Conservation (phyloP, 805 yeast species). For the Debaryomyces tyrocola region DNA sequence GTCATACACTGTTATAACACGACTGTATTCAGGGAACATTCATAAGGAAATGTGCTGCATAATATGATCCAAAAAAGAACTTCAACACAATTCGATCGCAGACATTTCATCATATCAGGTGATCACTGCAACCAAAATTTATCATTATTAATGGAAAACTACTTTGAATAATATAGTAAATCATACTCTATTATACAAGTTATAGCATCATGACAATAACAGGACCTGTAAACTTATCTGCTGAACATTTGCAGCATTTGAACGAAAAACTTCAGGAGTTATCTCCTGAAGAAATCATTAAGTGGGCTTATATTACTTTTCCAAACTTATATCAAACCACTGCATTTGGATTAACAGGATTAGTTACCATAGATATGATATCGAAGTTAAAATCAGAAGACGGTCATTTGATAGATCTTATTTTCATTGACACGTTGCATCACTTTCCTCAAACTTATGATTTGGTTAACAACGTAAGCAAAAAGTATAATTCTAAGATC, state of each 20-base stretch:
- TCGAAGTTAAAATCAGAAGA: slow-evolving; percentile 42
- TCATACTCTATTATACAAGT: not conserved
- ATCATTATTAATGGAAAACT: not conserved
- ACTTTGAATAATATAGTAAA: not conserved
- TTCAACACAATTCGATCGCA: too few species aligned
- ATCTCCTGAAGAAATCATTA: slow-evolving; percentile 69
- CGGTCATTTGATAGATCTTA: slow-evolving; percentile 58
- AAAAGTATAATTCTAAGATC: slow-evolving; percentile 54
- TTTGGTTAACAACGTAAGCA: slow-evolving; percentile 58
- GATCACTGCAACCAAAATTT: not conserved
- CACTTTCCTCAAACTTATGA: slow-evolving; percentile 94
- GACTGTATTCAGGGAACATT: too few species aligned
- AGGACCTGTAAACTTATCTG: slow-evolving; percentile 27
- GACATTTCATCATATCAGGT: not conserved
- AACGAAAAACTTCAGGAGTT: slow-evolving; percentile 58
- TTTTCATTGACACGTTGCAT: slow-evolving; percentile 86
- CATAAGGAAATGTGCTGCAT: too few species aligned
- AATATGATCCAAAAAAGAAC: too few species aligned
- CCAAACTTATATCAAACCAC: slow-evolving; percentile 87
- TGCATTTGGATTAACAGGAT: slow-evolving; percentile 91
- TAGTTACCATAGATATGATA: slow-evolving; percentile 83
- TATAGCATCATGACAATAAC: slow-evolving; percentile 3
- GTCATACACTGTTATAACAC: too few species aligned
- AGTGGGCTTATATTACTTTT: slow-evolving; percentile 82
- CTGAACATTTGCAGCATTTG: slow-evolving; percentile 61